Conservation (phyloP, 495 filamentous ascomycete genomes). For the Penicillium nucicola region DNA sequence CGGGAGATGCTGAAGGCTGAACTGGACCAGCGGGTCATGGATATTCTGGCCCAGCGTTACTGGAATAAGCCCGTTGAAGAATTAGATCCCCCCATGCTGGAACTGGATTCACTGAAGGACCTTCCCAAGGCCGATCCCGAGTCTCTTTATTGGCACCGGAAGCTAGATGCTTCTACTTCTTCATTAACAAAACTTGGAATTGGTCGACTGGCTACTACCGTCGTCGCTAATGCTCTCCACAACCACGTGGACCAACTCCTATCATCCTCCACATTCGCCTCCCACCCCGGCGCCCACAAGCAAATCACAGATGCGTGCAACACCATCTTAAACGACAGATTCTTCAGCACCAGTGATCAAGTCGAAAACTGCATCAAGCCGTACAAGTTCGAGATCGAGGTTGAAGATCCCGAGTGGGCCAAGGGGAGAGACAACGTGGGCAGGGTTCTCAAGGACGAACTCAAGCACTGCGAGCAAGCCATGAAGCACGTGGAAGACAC, state of each 20-base stretch:
- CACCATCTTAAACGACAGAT: slow-evolving; percentile 86
- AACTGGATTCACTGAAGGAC: slow-evolving; percentile 69
- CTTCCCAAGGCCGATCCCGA: slow-evolving; percentile 81
- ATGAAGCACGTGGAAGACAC: slow-evolving; percentile 68
- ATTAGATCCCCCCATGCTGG: slow-evolving; percentile 55
- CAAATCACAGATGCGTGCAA: slow-evolving; percentile 87
- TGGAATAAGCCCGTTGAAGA: slow-evolving; percentile 96
- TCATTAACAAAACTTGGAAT: slow-evolving; percentile 91
- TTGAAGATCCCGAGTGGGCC: slow-evolving; percentile 84
- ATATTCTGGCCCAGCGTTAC: slow-evolving; percentile 90
- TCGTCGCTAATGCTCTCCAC: slow-evolving; percentile 85
- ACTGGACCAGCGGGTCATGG: slow-evolving; percentile 90
- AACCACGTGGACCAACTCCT: slow-evolving; percentile 78
- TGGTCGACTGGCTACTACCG: slow-evolving; percentile 84
- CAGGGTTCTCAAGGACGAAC: slow-evolving; percentile 75
- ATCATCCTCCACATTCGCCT: slow-evolving; percentile 72
- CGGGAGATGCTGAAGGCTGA: slow-evolving; percentile 86
- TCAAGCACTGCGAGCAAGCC: slow-evolving; percentile 77
- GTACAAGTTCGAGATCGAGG: slow-evolving; percentile 95
- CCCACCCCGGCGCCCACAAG: slow-evolving; percentile 86
- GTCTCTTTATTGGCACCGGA: slow-evolving; percentile 86
- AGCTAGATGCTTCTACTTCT: slow-evolving; percentile 88
- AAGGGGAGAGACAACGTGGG: slow-evolving; percentile 76
- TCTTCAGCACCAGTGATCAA: slow-evolving; percentile 94
- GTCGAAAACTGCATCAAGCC: slow-evolving; percentile 99